Percentiles rank a stretch among this genome's conserved stretches.
phyloP scores from a whole-genome alignment of 805 yeast species.

The Nakazawaea holstii region DNA sequence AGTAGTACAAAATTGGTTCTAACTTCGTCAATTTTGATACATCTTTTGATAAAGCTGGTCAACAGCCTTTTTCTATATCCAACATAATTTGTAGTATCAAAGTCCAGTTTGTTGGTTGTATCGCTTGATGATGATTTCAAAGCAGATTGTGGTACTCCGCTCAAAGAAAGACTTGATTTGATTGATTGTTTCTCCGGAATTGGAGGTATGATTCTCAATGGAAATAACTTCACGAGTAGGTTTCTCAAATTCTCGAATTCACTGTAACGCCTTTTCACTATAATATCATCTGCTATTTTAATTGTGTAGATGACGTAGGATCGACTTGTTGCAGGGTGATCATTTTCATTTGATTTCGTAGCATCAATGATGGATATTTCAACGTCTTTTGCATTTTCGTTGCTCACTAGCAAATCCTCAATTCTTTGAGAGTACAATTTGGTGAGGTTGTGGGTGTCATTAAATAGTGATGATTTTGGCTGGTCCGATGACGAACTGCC shows the following conservation, averaged over 20 bases:
- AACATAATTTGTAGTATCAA: conserved; percentile 16
- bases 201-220: conserved; percentile 84
- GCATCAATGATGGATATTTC: conserved; percentile 60
- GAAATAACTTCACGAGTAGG: conserved; percentile 65
- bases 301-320: conserved; percentile 84
- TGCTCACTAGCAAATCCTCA: conserved; percentile 7
- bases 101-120: neutral
- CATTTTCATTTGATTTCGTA: conserved; percentile 74
- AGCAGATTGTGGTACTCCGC: conserved; percentile 3
- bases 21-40: conserved; percentile 53
- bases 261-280: conserved; percentile 80
- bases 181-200: conserved; percentile 83
- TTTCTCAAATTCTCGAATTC: conserved; percentile 85
- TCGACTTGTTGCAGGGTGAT: conserved; percentile 35
- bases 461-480: neutral
- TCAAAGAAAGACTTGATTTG: conserved; percentile 20
- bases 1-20: conserved; percentile 57
- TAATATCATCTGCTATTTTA: conserved; percentile 45
- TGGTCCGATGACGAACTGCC: neutral
- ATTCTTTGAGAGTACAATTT: conserved; percentile 7
- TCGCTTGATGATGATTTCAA: neutral
- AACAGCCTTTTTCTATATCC: conserved; percentile 74
- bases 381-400: conserved; percentile 8
- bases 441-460: neutral
- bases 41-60: conserved; percentile 71